These are phyloP conservation scores for Bassia scoparia DNA, from an alignment of 148 eudicot species.

Conservation along the genomic window DNA sequence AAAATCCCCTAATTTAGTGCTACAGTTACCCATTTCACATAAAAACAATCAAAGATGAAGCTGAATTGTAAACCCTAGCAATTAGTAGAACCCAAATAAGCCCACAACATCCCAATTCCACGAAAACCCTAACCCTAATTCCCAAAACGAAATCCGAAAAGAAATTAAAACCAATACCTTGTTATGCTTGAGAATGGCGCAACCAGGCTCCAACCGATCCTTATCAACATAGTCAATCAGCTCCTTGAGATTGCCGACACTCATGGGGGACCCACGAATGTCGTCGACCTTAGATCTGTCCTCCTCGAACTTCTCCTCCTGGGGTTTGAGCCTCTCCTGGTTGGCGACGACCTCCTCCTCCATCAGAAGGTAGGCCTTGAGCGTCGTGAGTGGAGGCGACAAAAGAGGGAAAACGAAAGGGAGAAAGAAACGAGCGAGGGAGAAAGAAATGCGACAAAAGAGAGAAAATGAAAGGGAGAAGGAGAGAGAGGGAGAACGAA, in stretches of 20 bases:
- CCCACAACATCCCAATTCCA: too few species aligned
- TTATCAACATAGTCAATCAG: conserved; percentile 95
- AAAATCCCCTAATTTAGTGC: too few species aligned
- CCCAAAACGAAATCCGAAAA: conserved; percentile 28
- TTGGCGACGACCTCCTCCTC: conserved; percentile 95
- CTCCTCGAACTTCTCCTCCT: conserved; percentile 95
- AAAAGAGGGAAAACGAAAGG: too few species aligned
- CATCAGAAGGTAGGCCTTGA: conserved; percentile 84
- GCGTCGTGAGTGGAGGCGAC: conserved; percentile 50
- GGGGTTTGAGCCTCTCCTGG: conserved; percentile 86
- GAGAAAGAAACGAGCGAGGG: too few species aligned
- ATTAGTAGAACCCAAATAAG: too few species aligned
- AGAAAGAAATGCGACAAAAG: too few species aligned
- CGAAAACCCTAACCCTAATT: too few species aligned
- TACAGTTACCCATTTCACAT: too few species aligned
- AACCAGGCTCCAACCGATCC: conserved; percentile 96
- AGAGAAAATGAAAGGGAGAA: too few species aligned
- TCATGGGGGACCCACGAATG: conserved; percentile 90
- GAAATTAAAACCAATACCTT: conserved; percentile 49
- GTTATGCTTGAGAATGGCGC: conserved; percentile 91
- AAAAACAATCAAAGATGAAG: too few species aligned
- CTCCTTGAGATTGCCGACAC: conserved; percentile 91
- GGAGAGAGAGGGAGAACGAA: too few species aligned
- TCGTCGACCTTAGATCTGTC: conserved; percentile 89
- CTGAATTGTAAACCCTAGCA: too few species aligned